Percentiles rank a stretch among this genome's conserved stretches.
Conservation (phyloP, 1,139 yeast genomes). For the Kodamaea plutei region DNA sequence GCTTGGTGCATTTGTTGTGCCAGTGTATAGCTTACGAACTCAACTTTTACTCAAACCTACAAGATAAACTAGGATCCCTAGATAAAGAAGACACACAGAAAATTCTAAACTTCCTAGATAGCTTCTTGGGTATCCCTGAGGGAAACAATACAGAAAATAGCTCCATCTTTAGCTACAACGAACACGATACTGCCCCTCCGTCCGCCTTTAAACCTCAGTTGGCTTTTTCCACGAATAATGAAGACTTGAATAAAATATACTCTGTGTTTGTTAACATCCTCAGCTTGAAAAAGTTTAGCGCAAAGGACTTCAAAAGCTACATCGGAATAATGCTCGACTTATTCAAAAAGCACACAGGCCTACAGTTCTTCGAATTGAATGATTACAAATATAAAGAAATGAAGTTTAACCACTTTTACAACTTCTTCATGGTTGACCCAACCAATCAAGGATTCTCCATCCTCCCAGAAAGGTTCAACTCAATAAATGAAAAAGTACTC, state of each 20-base stretch:
- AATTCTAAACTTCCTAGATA: slow-evolving; percentile 21
- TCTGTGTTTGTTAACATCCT: slow-evolving; percentile 23
- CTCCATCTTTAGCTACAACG: slow-evolving; percentile 23
- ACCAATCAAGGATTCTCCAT: slow-evolving; percentile 9
- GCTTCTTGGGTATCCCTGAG: slow-evolving; percentile 11
- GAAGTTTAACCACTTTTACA: slow-evolving; percentile 17
- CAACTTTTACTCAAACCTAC: slow-evolving; percentile 16
- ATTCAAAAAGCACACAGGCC: slow-evolving; percentile 21
- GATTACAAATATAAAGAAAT: slow-evolving; percentile 16
- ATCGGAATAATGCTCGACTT: slow-evolving; percentile 20
- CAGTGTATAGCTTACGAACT: slow-evolving; percentile 21
- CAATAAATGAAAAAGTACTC: slow-evolving; percentile 14
- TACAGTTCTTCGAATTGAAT: slow-evolving; percentile 23
- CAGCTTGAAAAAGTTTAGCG: slow-evolving; percentile 11
- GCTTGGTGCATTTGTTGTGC: slow-evolving; percentile 18
- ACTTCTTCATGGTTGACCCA: slow-evolving; percentile 16
- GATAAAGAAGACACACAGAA: slow-evolving; percentile 23
- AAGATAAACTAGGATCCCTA: slow-evolving; percentile 15
- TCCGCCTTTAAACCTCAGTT: slow-evolving; percentile 5
- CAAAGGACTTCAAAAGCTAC: slow-evolving; percentile 15
- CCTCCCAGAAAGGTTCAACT: slow-evolving; percentile 15
- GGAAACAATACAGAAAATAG: slow-evolving; percentile 14
- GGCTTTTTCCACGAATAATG: slow-evolving; percentile 7
- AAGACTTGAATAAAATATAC: slow-evolving; percentile 20
- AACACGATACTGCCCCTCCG: slow-evolving; percentile 1